These are phyloP conservation scores for Erythrophleum ivorense DNA, from an alignment of 331 rosid species.

Conservation along the genomic window DNA sequence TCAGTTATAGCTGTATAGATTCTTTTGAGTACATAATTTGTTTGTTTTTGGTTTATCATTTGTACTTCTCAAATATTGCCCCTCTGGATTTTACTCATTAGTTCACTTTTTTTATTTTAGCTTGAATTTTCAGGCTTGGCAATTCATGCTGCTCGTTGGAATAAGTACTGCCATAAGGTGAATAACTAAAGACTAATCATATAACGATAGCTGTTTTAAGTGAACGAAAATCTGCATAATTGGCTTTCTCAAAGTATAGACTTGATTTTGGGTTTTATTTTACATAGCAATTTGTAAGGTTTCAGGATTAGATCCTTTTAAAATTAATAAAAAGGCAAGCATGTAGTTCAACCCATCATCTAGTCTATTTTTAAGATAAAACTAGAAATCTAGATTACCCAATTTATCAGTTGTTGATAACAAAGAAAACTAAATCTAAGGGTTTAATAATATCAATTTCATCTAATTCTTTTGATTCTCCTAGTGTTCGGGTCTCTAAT, in stretches of 20 bases:
- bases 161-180: conserved; percentile 37
- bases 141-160: conserved; percentile 33
- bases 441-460: no score
- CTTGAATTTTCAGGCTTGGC: conserved; percentile 38
- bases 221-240: neutral
- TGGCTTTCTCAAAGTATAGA: neutral
- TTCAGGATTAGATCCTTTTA: no score
- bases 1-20: neutral
- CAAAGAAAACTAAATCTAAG: no score
- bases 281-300: no score
- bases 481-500: conserved; percentile 40
- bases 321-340: no score
- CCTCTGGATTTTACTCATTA: neutral
- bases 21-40: no score
- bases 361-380: no score
- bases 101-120: conserved; percentile 20
- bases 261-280: neutral
- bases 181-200: conserved; percentile 5
- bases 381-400: no score
- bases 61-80: neutral
- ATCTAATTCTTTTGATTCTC: neutral
- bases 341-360: no score
- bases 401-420: no score
- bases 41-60: neutral
- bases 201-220: neutral